A percentile compares a stretch with the other conserved stretches of the same genome.
phyloP scores from a whole-genome alignment of 1,139 yeast genomes.

The Hyphopichia fennica region DNA sequence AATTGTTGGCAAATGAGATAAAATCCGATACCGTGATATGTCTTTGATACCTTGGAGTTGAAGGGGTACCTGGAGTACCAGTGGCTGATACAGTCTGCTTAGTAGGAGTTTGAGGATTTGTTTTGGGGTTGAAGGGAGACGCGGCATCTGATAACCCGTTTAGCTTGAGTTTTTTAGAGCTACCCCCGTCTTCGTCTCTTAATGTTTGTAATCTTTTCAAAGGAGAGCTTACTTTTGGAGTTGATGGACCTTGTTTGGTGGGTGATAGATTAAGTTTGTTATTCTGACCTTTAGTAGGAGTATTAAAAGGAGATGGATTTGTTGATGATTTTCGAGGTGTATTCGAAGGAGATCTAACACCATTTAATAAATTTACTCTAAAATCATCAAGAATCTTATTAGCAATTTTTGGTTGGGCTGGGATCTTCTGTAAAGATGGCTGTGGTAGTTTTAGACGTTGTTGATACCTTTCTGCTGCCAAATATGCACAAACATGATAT shows the following conservation, averaged over 20 bases:
- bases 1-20: slow-evolving; percentile 60
- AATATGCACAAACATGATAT: slow-evolving; percentile 62
- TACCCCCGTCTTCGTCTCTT: slow-evolving; percentile 4
- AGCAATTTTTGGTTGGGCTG: slow-evolving; percentile 53
- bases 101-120: slow-evolving; percentile 8
- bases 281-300: slow-evolving; percentile 2
- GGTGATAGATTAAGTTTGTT: not conserved
- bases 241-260: slow-evolving; percentile 1
- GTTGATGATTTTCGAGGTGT: slow-evolving; percentile 23
- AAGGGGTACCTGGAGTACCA: slow-evolving; percentile 11
- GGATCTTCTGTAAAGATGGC: slow-evolving; percentile 51
- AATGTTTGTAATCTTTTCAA: slow-evolving; percentile 11
- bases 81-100: slow-evolving; percentile 4
- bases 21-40: slow-evolving; percentile 48
- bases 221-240: slow-evolving; percentile 8
- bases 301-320: slow-evolving; percentile 6
- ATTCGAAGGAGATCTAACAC: slow-evolving; percentile 28
- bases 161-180: not conserved
- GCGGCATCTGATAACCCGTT: slow-evolving; percentile 15
- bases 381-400: slow-evolving; percentile 46
- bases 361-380: slow-evolving; percentile 30
- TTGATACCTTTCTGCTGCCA: slow-evolving; percentile 54
- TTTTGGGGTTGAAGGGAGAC: slow-evolving; percentile 35
- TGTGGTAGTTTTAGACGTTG: slow-evolving; percentile 44
- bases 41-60: slow-evolving; percentile 5